These are phyloP conservation scores for Syncephalastrum monosporum DNA, from an alignment of 371 early-diverging fungal species.

Conservation along the genomic window DNA sequence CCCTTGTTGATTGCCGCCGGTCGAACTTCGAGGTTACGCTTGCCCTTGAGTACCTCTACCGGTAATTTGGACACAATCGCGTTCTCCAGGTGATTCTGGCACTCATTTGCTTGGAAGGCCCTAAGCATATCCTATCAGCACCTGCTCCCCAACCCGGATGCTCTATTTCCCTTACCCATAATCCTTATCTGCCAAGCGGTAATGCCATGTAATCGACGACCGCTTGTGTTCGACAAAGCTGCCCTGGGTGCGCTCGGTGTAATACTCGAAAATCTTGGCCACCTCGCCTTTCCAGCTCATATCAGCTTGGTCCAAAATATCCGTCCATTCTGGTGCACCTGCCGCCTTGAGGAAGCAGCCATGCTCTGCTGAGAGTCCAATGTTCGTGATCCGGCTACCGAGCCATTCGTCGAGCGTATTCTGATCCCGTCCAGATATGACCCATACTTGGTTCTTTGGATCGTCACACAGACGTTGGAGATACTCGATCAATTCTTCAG, in stretches of 20 bases:
- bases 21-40: slow-evolving; percentile 91
- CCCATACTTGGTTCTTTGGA: slow-evolving; percentile 78
- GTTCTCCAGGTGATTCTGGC: slow-evolving; percentile 82
- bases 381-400: slow-evolving; percentile 60
- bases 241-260: slow-evolving; percentile 88
- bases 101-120: slow-evolving; percentile 81
- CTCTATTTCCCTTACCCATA: slow-evolving; percentile 29
- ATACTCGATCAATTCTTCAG: slow-evolving; percentile 56
- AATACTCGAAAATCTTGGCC: slow-evolving; percentile 79
- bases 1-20: slow-evolving; percentile 81
- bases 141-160: not conserved
- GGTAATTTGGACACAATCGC: slow-evolving; percentile 79
- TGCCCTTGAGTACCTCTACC: slow-evolving; percentile 89
- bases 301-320: slow-evolving; percentile 72
- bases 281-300: slow-evolving; percentile 85
- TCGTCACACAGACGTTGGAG: slow-evolving; percentile 58
- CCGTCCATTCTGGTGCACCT: slow-evolving; percentile 59
- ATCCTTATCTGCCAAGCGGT: slow-evolving; percentile 81
- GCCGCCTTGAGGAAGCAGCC: slow-evolving; percentile 60
- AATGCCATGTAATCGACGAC: slow-evolving; percentile 88
- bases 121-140: slow-evolving; percentile 15
- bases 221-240: slow-evolving; percentile 82
- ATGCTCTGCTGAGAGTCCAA: slow-evolving; percentile 76
- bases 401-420: slow-evolving; percentile 79
- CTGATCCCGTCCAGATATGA: slow-evolving; percentile 88